phyloP scores from a whole-genome alignment of 2,329 filamentous ascomycete species.

The Fusarium mangiferae region DNA sequence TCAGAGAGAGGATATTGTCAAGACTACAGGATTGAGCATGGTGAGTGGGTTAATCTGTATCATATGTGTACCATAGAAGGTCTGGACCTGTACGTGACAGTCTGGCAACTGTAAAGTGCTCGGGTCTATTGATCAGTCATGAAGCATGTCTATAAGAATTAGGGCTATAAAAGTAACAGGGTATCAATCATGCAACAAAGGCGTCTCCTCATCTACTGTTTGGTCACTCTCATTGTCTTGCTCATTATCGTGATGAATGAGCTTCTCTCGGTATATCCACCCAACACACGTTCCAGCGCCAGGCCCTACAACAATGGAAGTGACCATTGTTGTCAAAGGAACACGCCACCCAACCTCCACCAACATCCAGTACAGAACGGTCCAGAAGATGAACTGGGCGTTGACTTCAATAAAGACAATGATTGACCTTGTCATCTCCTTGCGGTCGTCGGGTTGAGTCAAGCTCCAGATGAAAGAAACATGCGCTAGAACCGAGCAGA shows the following conservation, averaged over 20 bases:
- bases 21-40: slow-evolving; percentile 40
- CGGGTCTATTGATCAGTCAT: slow-evolving; percentile 16
- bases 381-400: slow-evolving; percentile 56
- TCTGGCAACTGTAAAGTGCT: slow-evolving; percentile 31
- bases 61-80: slow-evolving; percentile 45
- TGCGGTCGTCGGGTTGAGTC: slow-evolving; percentile 55
- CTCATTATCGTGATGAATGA: slow-evolving; percentile 43
- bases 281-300: slow-evolving; percentile 52
- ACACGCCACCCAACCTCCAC: slow-evolving; percentile 60
- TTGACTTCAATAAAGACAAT: slow-evolving; percentile 60
- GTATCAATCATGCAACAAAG: slow-evolving; percentile 44
- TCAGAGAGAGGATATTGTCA: slow-evolving; percentile 78
- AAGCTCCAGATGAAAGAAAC: slow-evolving; percentile 54
- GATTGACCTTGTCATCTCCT: slow-evolving; percentile 60
- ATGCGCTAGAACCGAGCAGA: slow-evolving; percentile 57
- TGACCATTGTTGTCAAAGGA: slow-evolving; percentile 47
- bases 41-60: slow-evolving; percentile 42
- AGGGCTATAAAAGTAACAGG: neutral
- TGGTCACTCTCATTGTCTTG: slow-evolving; percentile 11
- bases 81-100: slow-evolving; percentile 42
- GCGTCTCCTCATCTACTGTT: slow-evolving; percentile 48
- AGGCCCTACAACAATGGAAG: slow-evolving; percentile 49
- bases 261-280: slow-evolving; percentile 54
- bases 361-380: slow-evolving; percentile 64
- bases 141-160: slow-evolving; percentile 27